Evolutionary conservation across 331 rosid genomes (phyloP).

Genomic region (Pyrus hybrid): DNA sequence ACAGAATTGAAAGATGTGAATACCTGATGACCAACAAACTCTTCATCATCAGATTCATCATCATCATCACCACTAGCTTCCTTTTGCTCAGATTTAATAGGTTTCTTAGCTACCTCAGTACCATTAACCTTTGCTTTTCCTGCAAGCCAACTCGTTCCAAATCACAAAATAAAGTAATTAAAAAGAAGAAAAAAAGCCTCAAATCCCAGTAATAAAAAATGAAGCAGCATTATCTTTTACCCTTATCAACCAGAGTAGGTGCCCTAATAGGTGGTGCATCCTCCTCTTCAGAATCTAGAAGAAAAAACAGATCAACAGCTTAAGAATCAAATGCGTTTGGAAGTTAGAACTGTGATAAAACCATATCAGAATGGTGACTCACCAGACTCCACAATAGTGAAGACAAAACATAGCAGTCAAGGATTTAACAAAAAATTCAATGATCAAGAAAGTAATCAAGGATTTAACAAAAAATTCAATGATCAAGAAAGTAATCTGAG

Average conservation of each 20-base stretch:
- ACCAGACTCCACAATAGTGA: slow-evolving; percentile 23
- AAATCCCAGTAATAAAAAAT: not conserved
- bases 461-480: not conserved
- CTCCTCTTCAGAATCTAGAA: slow-evolving; percentile 31
- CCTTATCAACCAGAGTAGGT: slow-evolving; percentile 12
- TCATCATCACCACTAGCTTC: slow-evolving; percentile 7
- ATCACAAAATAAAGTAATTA: not conserved
- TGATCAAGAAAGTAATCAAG: slow-evolving; percentile 18
- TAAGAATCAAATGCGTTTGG: not conserved
- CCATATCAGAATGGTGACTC: slow-evolving; percentile 22
- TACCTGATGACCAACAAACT: slow-evolving; percentile 37
- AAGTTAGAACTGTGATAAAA: not conserved
- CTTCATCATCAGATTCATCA: slow-evolving; percentile 24
- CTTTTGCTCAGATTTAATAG: slow-evolving; percentile 11
- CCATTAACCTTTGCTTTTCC: slow-evolving; percentile 19
- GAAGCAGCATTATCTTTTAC: slow-evolving; percentile 16
- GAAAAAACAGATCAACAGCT: not conserved
- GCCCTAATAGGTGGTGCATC: slow-evolving; percentile 14
- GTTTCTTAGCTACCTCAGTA: slow-evolving; percentile 14
- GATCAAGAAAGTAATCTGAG: not conserved
- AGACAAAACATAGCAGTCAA: slow-evolving; percentile 29
- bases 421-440: slow-evolving; percentile 8
- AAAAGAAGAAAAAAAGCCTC: not conserved
- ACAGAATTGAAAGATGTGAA: not conserved
- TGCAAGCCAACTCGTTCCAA: not conserved